Evolutionary conservation across 2,329 filamentous ascomycete species (phyloP).

Genomic region (Penicillium sp.): DNA sequence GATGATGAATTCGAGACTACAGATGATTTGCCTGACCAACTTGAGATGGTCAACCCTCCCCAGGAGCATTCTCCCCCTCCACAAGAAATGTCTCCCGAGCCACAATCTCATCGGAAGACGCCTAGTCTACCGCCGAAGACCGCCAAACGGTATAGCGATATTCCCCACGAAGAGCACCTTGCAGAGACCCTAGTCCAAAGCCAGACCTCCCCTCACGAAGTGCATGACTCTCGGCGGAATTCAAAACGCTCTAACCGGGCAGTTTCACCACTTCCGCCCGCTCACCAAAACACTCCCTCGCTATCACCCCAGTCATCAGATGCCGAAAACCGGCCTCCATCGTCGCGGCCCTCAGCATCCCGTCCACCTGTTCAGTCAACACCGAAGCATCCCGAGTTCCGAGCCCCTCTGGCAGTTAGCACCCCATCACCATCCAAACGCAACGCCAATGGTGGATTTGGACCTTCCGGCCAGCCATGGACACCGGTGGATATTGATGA

Average conservation of each 20-base stretch:
- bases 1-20: conserved; percentile 20
- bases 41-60: conserved; percentile 22
- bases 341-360: conserved; percentile 58
- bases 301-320: conserved; percentile 74
- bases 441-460: conserved; percentile 52
- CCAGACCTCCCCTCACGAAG: conserved; percentile 19
- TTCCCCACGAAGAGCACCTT: conserved; percentile 38
- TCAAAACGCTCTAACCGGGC: conserved; percentile 13
- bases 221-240: conserved; percentile 10
- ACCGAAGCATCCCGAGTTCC: conserved; percentile 37
- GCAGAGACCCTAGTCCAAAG: conserved; percentile 33
- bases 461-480: conserved; percentile 65
- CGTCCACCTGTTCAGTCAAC: conserved; percentile 37
- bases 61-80: conserved; percentile 17
- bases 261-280: conserved; percentile 31
- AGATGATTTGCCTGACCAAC: conserved; percentile 22
- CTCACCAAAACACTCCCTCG: conserved; percentile 56
- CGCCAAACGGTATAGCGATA: conserved; percentile 39
- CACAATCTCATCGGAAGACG: conserved; percentile 23
- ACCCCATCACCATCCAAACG: conserved; percentile 62
- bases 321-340: conserved; percentile 76
- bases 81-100: conserved; percentile 13
- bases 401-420: conserved; percentile 46
- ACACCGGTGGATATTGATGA: conserved; percentile 72
- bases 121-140: conserved; percentile 38